Evolutionary conservation across 768 basidiomycete species (phyloP).

Genomic region (Sistotremastrum niveocremeum): DNA sequence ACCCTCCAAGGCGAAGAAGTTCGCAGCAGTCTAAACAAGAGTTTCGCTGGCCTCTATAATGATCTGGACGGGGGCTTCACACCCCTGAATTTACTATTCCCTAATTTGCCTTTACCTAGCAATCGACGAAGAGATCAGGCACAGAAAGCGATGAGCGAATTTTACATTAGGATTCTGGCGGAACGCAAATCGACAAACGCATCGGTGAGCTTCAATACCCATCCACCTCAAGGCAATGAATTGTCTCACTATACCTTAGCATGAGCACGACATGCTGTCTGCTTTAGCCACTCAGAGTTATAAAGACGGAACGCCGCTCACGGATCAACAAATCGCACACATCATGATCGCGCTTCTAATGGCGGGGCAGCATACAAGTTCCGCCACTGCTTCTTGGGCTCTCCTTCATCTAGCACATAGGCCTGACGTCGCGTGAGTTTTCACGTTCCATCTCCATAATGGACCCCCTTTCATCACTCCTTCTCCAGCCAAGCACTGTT

Average conservation of each 20-base stretch:
- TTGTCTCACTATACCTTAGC: slow-evolving; percentile 10
- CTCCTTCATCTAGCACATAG: slow-evolving; percentile 29
- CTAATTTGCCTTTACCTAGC: slow-evolving; percentile 32
- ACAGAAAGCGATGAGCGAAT: slow-evolving; percentile 34
- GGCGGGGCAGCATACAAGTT: slow-evolving; percentile 41
- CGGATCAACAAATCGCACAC: slow-evolving; percentile 35
- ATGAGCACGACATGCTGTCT: slow-evolving; percentile 33
- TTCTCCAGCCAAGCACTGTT: slow-evolving; percentile 22
- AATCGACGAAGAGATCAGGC: slow-evolving; percentile 32
- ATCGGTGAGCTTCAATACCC: slow-evolving; percentile 17
- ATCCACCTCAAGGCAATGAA: too few relatives aligned
- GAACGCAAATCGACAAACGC: slow-evolving; percentile 19
- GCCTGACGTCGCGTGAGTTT: slow-evolving; percentile 25
- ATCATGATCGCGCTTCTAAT: slow-evolving; percentile 43
- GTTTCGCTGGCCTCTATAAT: slow-evolving; percentile 29
- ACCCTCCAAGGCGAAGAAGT: slow-evolving; percentile 36
- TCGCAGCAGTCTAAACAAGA: slow-evolving; percentile 24
- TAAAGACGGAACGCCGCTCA: slow-evolving; percentile 28
- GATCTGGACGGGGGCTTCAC: slow-evolving; percentile 37
- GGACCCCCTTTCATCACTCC: neutral
- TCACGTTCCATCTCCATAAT: neutral
- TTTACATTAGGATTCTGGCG: slow-evolving; percentile 32
- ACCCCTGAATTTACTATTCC: slow-evolving; percentile 37
- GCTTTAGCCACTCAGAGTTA: slow-evolving; percentile 27
- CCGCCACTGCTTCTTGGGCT: slow-evolving; percentile 33